These are phyloP conservation scores for Clarkia xantiana DNA, from an alignment of 345 rosid genomes.

Conservation along the genomic window DNA sequence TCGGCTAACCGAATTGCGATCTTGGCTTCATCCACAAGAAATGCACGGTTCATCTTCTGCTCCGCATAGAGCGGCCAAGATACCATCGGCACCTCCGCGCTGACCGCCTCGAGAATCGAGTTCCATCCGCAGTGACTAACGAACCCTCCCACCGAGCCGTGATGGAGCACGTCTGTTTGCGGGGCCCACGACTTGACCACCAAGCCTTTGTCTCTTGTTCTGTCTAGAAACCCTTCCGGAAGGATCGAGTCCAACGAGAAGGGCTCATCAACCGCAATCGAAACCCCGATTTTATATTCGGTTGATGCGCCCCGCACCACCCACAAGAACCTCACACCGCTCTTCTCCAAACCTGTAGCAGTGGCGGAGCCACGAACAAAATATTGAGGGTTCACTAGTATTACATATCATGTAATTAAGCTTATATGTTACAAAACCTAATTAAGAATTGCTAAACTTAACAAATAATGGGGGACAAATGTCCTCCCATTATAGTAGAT, in stretches of 20 bases:
- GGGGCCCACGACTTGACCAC: constrained; percentile 49
- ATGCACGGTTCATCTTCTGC: constrained; percentile 25
- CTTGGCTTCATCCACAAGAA: constrained; percentile 2
- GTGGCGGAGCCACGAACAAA: no score
- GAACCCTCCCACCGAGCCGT: constrained; percentile 33
- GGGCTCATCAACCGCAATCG: no score
- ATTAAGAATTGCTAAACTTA: no score
- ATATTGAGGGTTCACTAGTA: no score
- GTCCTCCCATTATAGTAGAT: no score
- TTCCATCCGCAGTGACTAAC: constrained; percentile 52
- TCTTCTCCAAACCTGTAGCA: no score
- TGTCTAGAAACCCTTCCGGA: constrained; percentile 35
- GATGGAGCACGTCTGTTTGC: constrained; percentile 11
- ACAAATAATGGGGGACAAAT: no score
- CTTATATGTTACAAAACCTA: no score
- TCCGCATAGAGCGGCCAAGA: constrained; percentile 46
- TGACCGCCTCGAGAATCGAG: no score
- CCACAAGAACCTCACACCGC: constrained; percentile 42
- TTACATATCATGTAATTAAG: no score
- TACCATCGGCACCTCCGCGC: constrained; percentile 40
- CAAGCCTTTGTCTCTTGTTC: constrained; percentile 29
- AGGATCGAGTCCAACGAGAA: constrained; percentile 16
- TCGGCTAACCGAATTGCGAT: constrained; percentile 6
- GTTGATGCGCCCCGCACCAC: constrained; percentile 19
- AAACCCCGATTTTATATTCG: neutral